Evolutionary conservation across 2,329 filamentous ascomycete species (phyloP), one percentile per base, ranked within the genome.

Genomic region (Mycosphaerelloides madeirae): DNA sequence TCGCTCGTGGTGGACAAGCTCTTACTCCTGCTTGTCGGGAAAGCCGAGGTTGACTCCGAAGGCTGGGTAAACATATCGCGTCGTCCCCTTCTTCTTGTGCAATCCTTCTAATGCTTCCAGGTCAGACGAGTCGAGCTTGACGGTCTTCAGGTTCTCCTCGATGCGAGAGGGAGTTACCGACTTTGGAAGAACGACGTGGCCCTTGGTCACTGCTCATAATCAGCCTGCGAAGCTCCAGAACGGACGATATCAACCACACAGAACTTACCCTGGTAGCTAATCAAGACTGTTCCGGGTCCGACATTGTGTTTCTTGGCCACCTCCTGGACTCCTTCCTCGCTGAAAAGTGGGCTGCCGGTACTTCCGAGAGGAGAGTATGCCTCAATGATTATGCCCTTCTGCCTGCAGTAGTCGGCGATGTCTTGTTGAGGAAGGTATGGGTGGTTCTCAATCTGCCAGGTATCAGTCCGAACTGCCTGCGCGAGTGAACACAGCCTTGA

Each of bases 361-460:
- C 68, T 72, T 14, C 72, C 72, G 2, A 75, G 60, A 11, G 72
- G 72, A 45, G 68, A 71, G 71, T 88, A 89, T 13, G 84, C 84
- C 53, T 86, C 82, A 60, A 87, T 69, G 58, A 85, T 77, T 49
- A 89, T 86, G 44, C 78, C 79, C 66, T 84, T 83, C 46, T 74
- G 69, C 47, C 76, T 76, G 73, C 82, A 87, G 56, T 80, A 76
- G 51, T 85, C 78, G 48, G 84, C 78, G 48, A 88, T 79, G 50
- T 87, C 81, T 55, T 85, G 76, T 68, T 89, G 83, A 1, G 83
- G 83, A 9, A 85, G 76, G 6, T 75, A 75, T 12, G 83, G 83
- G 70, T 85, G 81, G 72, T 85, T 85, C 67, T 87, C 83, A 60
- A 85, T 85, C 70, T 86, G 82, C 70, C 15, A 29, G 12, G 5